Evolutionary conservation across 2,329 filamentous ascomycete species (phyloP).

Genomic region (Fusarium sororula): DNA sequence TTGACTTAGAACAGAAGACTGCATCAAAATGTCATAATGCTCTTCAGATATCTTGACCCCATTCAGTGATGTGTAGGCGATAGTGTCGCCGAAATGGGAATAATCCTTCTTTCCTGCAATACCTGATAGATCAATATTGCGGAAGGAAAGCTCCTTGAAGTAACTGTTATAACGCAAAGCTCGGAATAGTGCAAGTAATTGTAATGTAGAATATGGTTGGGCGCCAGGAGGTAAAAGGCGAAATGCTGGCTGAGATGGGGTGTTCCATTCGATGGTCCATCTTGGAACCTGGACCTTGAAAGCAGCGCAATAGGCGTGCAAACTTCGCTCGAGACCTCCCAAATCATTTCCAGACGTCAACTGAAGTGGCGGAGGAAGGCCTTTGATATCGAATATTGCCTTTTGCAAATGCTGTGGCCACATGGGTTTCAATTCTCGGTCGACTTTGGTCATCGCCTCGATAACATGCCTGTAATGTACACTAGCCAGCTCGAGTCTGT

Average conservation of each 20-base stretch:
- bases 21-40: conserved; percentile 58
- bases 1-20: conserved; percentile 62
- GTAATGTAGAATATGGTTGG: conserved; percentile 56
- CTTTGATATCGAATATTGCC: conserved; percentile 61
- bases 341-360: conserved; percentile 64
- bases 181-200: conserved; percentile 65
- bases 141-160: conserved; percentile 66
- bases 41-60: conserved; percentile 59
- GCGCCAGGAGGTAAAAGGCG: conserved; percentile 57
- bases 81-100: conserved; percentile 54
- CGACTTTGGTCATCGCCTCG: conserved; percentile 62
- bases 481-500: conserved; percentile 62
- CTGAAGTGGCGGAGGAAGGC: conserved; percentile 62
- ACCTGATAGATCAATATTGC: conserved; percentile 59
- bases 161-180: conserved; percentile 68
- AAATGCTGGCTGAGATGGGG: conserved; percentile 60
- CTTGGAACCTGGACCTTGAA: conserved; percentile 60
- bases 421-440: conserved; percentile 65
- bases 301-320: conserved; percentile 64
- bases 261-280: conserved; percentile 60
- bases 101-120: conserved; percentile 54
- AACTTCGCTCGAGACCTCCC: conserved; percentile 62
- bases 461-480: conserved; percentile 64
- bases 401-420: conserved; percentile 67
- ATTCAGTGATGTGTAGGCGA: conserved; percentile 62